A percentile compares a stretch with the other conserved stretches of the same genome.
These are phyloP conservation scores for Haematococcus sp. DNA, from an alignment of 139 green algal genomes.

Conservation along the genomic window DNA sequence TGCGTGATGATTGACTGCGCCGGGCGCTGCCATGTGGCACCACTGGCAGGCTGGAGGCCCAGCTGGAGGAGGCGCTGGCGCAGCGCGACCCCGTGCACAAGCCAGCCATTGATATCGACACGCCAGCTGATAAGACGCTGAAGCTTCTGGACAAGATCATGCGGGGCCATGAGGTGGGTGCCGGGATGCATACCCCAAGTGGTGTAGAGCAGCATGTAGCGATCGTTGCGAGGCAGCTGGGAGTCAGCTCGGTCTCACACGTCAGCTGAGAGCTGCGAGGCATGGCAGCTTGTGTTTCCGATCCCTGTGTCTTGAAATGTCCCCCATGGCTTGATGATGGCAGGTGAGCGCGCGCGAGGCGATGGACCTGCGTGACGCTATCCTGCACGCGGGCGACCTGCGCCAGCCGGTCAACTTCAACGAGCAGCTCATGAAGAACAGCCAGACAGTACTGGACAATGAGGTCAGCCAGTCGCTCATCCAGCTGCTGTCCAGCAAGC, in stretches of 20 bases:
- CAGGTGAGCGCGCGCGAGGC: slow-evolving; percentile 37
- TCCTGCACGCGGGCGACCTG: slow-evolving; percentile 48
- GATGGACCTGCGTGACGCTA: slow-evolving; percentile 48
- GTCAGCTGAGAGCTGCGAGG: too few species aligned
- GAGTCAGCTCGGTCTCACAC: too few species aligned
- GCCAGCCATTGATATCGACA: slow-evolving; percentile 57
- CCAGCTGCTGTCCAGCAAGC: slow-evolving; percentile 47
- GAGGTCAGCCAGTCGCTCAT: slow-evolving; percentile 49
- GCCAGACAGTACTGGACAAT: slow-evolving; percentile 42
- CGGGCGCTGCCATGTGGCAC: background rate
- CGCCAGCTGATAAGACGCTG: slow-evolving; percentile 59
- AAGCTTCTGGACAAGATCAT: slow-evolving; percentile 64
- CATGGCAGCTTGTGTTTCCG: too few species aligned
- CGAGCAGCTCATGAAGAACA: slow-evolving; percentile 60
- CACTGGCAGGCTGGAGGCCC: slow-evolving; percentile 34
- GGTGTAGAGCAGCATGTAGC: too few species aligned
- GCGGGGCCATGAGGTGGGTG: slow-evolving; percentile 34
- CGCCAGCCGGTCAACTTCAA: slow-evolving; percentile 57
- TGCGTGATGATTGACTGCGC: too few species aligned
- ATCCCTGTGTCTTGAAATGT: background rate
- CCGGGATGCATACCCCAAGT: too few species aligned
- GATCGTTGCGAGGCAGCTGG: too few species aligned
- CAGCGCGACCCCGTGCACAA: slow-evolving; percentile 42
- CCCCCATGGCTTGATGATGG: too few species aligned
- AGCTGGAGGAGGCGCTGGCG: slow-evolving; percentile 44